These are phyloP conservation scores for Xylaria intraflava DNA, from an alignment of 495 filamentous ascomycete genomes.

Conservation along the genomic window DNA sequence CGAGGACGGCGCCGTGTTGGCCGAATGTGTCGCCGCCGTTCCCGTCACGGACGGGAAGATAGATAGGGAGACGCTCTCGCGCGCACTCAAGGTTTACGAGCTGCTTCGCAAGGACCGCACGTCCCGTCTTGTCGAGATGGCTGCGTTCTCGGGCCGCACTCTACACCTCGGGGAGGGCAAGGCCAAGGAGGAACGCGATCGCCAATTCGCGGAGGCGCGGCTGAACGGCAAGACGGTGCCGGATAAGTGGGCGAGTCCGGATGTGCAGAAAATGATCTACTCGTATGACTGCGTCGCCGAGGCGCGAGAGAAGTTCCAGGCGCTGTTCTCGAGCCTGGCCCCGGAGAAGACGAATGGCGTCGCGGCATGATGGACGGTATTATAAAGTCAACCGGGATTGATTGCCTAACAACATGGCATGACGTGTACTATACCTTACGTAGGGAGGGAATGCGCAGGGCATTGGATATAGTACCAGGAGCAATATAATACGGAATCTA, in stretches of 20 bases:
- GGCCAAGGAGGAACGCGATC: conserved; percentile 69
- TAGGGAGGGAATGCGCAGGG: not conserved
- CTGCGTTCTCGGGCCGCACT: conserved; percentile 57
- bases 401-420: not conserved
- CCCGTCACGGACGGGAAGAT: conserved; percentile 16
- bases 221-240: conserved; percentile 52
- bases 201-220: conserved; percentile 57
- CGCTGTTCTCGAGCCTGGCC: conserved; percentile 41
- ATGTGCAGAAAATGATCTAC: conserved; percentile 73
- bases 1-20: conserved; percentile 69
- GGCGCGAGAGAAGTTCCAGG: conserved; percentile 54
- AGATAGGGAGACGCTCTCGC: conserved; percentile 51
- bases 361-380: not conserved
- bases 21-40: conserved; percentile 53
- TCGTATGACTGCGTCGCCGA: conserved; percentile 60
- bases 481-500: not conserved
- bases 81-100: conserved; percentile 65
- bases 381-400: not conserved
- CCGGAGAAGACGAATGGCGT: conserved; percentile 5
- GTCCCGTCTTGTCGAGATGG: conserved; percentile 62
- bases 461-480: not conserved
- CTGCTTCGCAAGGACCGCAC: conserved; percentile 63
- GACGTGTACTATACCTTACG: not conserved
- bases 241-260: conserved; percentile 73
- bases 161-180: conserved; percentile 70